These are phyloP conservation scores for Tylopilus sp. DNA, from an alignment of 768 basidiomycete genomes.

Conservation along the genomic window DNA sequence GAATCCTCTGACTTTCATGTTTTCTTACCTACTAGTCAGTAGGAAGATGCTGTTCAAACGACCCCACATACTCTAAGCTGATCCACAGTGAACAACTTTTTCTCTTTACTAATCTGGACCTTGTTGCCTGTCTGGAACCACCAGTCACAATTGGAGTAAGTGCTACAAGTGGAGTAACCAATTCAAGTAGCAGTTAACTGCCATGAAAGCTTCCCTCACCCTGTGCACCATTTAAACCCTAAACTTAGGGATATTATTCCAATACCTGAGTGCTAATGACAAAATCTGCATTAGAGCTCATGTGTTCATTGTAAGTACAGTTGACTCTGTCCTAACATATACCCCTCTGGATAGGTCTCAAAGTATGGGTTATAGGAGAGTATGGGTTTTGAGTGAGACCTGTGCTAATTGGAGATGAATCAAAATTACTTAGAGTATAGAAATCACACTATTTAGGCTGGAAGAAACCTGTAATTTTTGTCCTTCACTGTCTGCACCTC, in stretches of 20 bases:
- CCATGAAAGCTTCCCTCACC: slow-evolving; percentile 63
- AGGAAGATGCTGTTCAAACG: not conserved
- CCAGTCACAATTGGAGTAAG: slow-evolving; percentile 30
- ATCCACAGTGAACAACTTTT: slow-evolving; percentile 60
- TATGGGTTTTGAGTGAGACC: no score
- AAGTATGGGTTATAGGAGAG: no score
- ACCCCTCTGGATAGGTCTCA: no score
- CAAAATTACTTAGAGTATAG: no score
- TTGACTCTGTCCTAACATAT: no score
- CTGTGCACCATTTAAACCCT: slow-evolving; percentile 30
- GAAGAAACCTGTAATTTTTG: no score
- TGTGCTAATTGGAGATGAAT: no score
- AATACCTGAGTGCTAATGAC: slow-evolving; percentile 42
- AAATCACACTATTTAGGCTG: no score
- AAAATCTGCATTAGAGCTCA: slow-evolving; percentile 50
- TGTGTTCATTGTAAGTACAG: slow-evolving; percentile 60
- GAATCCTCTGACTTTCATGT: slow-evolving; percentile 67
- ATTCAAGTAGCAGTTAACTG: slow-evolving; percentile 40
- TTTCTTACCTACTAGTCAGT: slow-evolving; percentile 41
- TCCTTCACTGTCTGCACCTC: no score
- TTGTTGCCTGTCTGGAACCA: slow-evolving; percentile 73
- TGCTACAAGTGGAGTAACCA: not conserved
- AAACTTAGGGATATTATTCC: slow-evolving; percentile 40
- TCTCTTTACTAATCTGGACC: slow-evolving; percentile 49
- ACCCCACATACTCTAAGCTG: slow-evolving; percentile 49